These are phyloP conservation scores for Limnomonas spitsbergensis DNA, from an alignment of 139 green algal species.

Conservation along the genomic window DNA sequence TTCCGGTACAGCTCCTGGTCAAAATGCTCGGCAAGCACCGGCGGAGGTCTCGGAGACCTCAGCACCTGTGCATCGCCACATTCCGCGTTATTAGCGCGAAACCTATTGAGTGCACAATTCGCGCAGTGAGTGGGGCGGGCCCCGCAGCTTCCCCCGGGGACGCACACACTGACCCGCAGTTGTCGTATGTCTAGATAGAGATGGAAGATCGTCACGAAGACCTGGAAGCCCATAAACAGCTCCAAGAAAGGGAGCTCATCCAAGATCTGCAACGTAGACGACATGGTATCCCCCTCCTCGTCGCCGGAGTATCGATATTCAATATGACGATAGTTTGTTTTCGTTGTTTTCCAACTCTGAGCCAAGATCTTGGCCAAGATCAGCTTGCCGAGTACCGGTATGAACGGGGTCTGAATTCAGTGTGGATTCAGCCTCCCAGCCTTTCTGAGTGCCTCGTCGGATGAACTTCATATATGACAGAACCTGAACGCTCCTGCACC, in stretches of 20 bases:
- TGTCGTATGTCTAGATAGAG: constrained; percentile 60
- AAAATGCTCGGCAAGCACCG: constrained; percentile 29
- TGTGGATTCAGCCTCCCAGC: too few relatives aligned
- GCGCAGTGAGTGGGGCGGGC: not conserved
- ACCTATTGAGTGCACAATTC: not conserved
- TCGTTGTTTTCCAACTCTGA: too few relatives aligned
- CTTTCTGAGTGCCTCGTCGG: too few relatives aligned
- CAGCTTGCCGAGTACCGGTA: too few relatives aligned
- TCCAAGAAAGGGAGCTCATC: constrained; percentile 45
- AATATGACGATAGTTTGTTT: too few relatives aligned
- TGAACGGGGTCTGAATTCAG: too few relatives aligned
- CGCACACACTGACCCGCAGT: constrained; percentile 23
- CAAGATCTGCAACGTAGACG: not conserved
- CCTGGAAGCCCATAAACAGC: constrained; percentile 51
- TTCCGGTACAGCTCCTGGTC: constrained; percentile 46
- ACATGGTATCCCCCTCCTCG: not conserved
- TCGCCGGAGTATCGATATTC: too few relatives aligned
- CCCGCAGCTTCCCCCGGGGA: not conserved
- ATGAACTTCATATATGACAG: too few relatives aligned
- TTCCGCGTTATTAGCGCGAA: not conserved
- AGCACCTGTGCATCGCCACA: constrained; percentile 22
- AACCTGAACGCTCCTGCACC: too few relatives aligned
- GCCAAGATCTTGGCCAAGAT: too few relatives aligned
- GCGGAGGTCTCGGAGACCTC: constrained; percentile 13
- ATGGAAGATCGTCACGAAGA: constrained; percentile 49